Base-by-base conservation (phyloP, 441 rosid species). In the Erysimum cheiri region DNA sequence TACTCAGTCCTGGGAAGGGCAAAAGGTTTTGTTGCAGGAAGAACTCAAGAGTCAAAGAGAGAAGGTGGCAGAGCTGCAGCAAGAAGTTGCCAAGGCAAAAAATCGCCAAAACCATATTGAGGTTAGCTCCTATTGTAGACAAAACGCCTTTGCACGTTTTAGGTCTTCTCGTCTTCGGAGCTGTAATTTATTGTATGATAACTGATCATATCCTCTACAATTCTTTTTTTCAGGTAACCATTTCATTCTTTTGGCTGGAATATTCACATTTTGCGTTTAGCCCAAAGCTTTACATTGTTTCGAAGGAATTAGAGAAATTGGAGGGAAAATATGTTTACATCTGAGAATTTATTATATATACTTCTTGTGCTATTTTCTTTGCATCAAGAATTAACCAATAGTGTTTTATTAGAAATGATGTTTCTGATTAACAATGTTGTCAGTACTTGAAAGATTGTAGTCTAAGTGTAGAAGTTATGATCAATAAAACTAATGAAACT, bases 1-100 rank as follows among this genome's bases (percentile, higher is more conserved):
- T 76, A 74, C 67, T 67, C 98, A 86, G 76, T 85, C 97, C 5
- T 87, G 95, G 97, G 97, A 92, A 69, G 87, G 86, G 80, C 92
- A 88, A 75, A 95, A 86, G 75, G 35, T 58, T 22, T 72, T 82
- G 71, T 76, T 92, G 59, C 93, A 81, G 76, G 98, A 92, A 71
- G 99, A 92, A 82, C 86, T 88, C 22, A 81, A 76, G 70, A 72
- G 83, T 43, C 94, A 87, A 72, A 86, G 82, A 62, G 79, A 75
- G 56, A 89, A 83, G 76, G 83, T 78, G 49, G 78, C 73, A 12
- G 83, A 77, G 76, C 74, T 85, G 54, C 68, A 77, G 49, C 85
- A 70, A 73, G 86, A 90, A 77, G 78, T 92, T 63, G 84, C 88
- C 50, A 88, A 78, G 78, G 92, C 88, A 39, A 87, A 83, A 82